Percentiles rank a stretch among this genome's conserved stretches.
Evolutionary conservation across 192 early-diverging fungal genomes (phyloP).

Genomic region (Oehlia diaphana): DNA sequence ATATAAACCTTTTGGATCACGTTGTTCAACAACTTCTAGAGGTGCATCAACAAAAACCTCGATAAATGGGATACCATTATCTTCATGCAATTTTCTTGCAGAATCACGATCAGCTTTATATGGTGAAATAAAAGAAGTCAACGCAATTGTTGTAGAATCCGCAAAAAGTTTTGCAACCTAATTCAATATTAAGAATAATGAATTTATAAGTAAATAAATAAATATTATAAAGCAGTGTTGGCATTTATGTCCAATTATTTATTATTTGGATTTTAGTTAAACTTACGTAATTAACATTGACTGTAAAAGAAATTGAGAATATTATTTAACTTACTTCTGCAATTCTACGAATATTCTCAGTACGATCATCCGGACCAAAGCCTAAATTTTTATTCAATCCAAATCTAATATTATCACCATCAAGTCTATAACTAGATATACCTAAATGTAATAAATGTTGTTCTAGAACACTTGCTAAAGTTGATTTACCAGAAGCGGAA

Average conservation of each 20-base stretch:
- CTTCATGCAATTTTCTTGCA: conserved; percentile 76
- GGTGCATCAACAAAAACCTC: conserved; percentile 89
- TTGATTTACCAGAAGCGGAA: conserved; percentile 94
- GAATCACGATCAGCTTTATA: conserved; percentile 79
- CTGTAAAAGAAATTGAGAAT: no score
- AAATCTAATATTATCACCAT: conserved; percentile 98
- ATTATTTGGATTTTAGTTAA: no score
- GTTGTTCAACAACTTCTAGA: conserved; percentile 80
- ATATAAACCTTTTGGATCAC: conserved; percentile 95
- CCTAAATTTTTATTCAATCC: conserved; percentile 94
- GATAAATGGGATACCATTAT: conserved; percentile 79
- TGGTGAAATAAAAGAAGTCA: conserved; percentile 92
- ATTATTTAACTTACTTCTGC: conserved; percentile 61
- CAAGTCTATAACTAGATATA: conserved; percentile 84
- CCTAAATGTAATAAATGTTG: conserved; percentile 77
- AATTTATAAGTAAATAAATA: no score
- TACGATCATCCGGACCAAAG: conserved; percentile 87
- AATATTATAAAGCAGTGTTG: no score
- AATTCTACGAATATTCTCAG: conserved; percentile 95
- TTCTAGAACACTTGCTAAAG: conserved; percentile 87
- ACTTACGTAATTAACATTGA: no score
- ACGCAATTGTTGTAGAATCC: conserved; percentile 75
- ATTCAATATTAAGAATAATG: no score
- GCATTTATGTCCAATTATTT: no score
- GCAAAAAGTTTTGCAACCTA: conserved; percentile 89